Evolutionary conservation across 2,329 filamentous ascomycete species (phyloP), one percentile per base, ranked within the genome.

Genomic region (Cladophialophora yegresii): DNA sequence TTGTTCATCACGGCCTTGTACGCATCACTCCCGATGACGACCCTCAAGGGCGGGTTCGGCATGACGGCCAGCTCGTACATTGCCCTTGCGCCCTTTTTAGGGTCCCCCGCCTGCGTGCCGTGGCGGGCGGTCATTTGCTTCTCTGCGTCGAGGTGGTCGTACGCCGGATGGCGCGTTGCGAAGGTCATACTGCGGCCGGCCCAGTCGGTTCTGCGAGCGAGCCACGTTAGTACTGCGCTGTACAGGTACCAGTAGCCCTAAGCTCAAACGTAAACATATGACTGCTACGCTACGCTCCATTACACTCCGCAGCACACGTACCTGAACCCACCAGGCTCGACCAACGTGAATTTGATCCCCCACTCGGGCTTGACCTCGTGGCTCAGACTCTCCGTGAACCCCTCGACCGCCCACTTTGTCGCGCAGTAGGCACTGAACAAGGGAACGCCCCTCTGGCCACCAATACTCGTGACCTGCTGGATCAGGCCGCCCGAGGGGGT

Each of bases 401-500:
- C 81, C 67, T 82, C 80, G 9, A 81, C 68, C 0, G 78, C 80
- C 61, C 80, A 81, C 71, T 82, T 82, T 58, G 73, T 73, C 3
- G 72, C 71, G 50, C 79, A 77, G 56, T 81, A 81, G 55, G 76
- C 77, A 0, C 76, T 72, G 33, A 72, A 68, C 0, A 75, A 74
- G 0, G 78, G 75, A 32, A 72, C 76, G 1, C 73, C 77, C 8
- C 72, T 63, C 59, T 73, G 76, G 0, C 79, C 79, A 3, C 82
- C 84, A 70, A 87, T 80, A 2, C 82, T 84, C 4, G 81, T 84
- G 45, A 87, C 73, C 64, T 87, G 83, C 43, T 85, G 74, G 12
- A 87, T 81, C 5, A 83, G 73, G 7, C 84, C 84, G 2, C 84
- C 83, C 66, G 68, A 49, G 57, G 79, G 69, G 7, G 62, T 68